Base-by-base conservation (phyloP, 257 asterid genomes). In the Rubia yunnanensis region DNA sequence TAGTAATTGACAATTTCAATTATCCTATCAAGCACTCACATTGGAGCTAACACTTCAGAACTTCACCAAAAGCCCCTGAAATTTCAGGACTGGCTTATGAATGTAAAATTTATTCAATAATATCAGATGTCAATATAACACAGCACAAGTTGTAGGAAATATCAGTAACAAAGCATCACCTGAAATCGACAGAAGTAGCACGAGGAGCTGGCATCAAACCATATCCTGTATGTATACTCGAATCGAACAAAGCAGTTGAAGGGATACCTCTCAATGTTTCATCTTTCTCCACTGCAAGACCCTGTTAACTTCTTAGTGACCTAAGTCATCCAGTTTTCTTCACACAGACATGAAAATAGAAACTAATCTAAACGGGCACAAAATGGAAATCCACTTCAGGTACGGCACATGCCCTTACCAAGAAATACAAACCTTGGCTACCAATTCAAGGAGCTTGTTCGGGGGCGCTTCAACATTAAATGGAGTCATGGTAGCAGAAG, bases 251-350 rank as follows among this genome's bases (percentile, higher is more conserved):
- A 28, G 82, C 61, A 59, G 78, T 68, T 48, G 87, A 81, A 24
- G 84, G 58, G 65, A 80, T 76, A 56, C 95, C 95, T 68, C 86
- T 80, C 76, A 76, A 67, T 69, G 70, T 74, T 70, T 84, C 95
- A 77, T 84, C 95, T 64, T 84, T 88, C 78, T 86, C 96, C 82
- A 73, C 92, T 83, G 87, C 95, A 83, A 88, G 95, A 79, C 96
- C 95, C 95, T 86, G 95, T 73, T 69, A 72, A 84, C 76, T 69
- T 75, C 80, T 76, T 73, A 78, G 78, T 76, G 69, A 74, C 70
- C 68, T 55, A 28, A 63, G 70, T 20, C 26, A 68, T 62, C 58
- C 63, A 56, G 59, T 41, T 71, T 46, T 11, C 55, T 31, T 60
- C 14, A 10, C 31, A 14, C 3, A 39, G 14, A 39, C 3, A 28